These are phyloP conservation scores for Suhomyces ambrosiae DNA, from an alignment of 1,139 yeast species.

Conservation along the genomic window DNA sequence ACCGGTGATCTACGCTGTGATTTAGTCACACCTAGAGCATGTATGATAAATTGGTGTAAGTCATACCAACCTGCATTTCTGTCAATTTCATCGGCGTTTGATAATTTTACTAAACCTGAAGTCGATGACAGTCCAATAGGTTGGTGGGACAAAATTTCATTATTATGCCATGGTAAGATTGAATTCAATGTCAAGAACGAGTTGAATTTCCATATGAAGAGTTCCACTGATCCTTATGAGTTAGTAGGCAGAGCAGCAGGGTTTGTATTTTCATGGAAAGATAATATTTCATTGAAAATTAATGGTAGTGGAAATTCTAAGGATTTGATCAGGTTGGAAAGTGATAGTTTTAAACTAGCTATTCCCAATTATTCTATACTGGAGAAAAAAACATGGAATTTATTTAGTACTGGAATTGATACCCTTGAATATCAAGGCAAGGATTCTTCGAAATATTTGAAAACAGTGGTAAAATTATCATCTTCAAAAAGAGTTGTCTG, in stretches of 20 bases:
- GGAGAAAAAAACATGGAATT: constrained; percentile 40
- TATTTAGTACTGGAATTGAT: constrained; percentile 33
- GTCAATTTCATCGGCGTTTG: constrained; percentile 45
- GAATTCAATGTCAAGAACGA: constrained; percentile 56
- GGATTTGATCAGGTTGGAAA: constrained; percentile 61
- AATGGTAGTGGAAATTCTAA: constrained; percentile 65
- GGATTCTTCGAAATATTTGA: constrained; percentile 37
- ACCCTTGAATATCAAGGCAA: constrained; percentile 12
- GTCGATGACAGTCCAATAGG: constrained; percentile 88
- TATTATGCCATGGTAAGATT: constrained; percentile 49
- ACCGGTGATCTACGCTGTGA: constrained; percentile 39
- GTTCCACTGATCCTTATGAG: constrained; percentile 76
- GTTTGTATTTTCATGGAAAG: constrained; percentile 75
- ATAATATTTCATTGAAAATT: constrained; percentile 59
- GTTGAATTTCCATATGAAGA: constrained; percentile 56
- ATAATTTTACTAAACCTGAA: constrained; percentile 66
- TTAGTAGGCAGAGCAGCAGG: constrained; percentile 75
- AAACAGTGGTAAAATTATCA: constrained; percentile 41
- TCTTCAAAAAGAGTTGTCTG: constrained; percentile 45
- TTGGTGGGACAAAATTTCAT: constrained; percentile 57
- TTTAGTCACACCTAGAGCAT: constrained; percentile 40
- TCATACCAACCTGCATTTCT: constrained; percentile 44
- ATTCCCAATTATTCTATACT: constrained; percentile 55
- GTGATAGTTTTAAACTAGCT: constrained; percentile 70
- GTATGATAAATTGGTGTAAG: constrained; percentile 48